Evolutionary conservation across 345 rosid species (phyloP), one percentile per base, ranked within the genome.

Genomic region (Moricandia arvensis): DNA sequence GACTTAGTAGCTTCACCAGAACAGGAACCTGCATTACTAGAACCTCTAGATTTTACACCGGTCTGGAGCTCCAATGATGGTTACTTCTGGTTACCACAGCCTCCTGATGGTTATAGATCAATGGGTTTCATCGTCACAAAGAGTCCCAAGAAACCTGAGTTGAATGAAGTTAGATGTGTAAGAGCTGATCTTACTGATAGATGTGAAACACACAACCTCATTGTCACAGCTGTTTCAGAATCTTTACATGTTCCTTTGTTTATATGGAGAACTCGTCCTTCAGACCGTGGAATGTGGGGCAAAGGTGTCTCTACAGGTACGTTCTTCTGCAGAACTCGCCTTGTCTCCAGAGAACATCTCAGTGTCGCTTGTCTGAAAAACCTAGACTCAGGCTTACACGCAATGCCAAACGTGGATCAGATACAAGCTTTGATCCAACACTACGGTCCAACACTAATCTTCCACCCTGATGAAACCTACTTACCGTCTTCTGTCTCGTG

Each of bases 1-100:
- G 87, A 85, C 31, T 80, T 77, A 27, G 66, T 68, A n/a, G 53
- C 53, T 70, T 79, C 81, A 27, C 18, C 69, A 60, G 79, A 73
- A 29, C 58, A 58, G 3, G 77, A 71, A 9, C 87, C 87, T 4
- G 85, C 93, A 43, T 86, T 94, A 49, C 69, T 62, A 16, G 79
- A 80, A 79, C 98, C 98, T n/a, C 54, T 87, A 31, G 96, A 85
- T 79, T 89, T 75, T 75, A 73, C 69, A 3, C 83, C 82, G 72
- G 75, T 91, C 70, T 94, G 98, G 98, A 83, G 93, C 81, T 81
- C 86, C 24, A 80, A 83, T 63, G 88, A 76, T 59, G 92, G 90
- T 74, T 90, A 83, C 85, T 86, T 94, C 84, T 90, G 97, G 98
- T 63, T 86, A 41, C 98, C 97, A 2, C 80, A 80, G 81, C 83